These are phyloP conservation scores for Rosa rugosa DNA, from an alignment of 306 rosid species.

Conservation along the genomic window DNA sequence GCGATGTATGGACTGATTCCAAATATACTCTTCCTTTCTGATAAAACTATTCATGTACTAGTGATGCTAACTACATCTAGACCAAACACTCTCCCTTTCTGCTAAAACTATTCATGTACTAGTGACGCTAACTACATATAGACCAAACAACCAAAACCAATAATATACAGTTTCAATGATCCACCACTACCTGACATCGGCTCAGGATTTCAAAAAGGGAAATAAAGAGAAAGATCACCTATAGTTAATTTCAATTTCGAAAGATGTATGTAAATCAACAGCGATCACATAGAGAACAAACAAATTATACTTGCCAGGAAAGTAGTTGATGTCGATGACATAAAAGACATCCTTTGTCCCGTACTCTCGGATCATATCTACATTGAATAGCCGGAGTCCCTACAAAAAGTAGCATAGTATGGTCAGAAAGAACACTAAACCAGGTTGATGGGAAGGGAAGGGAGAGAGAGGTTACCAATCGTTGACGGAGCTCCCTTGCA, in stretches of 20 bases:
- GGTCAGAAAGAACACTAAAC: not conserved
- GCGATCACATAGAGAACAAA: not conserved
- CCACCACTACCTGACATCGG: not conserved
- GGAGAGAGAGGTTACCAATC: slow-evolving; percentile 50
- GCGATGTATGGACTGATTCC: not conserved
- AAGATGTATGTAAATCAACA: not conserved
- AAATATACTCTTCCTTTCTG: not conserved
- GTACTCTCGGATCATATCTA: slow-evolving; percentile 75
- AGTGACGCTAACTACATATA: too few species aligned
- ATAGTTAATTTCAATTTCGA: not conserved
- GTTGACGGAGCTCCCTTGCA: slow-evolving; percentile 72
- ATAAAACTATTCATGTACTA: too few species aligned
- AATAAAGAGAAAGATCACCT: not conserved
- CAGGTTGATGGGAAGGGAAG: slow-evolving; percentile 1
- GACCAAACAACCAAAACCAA: not conserved
- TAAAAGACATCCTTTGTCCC: slow-evolving; percentile 64
- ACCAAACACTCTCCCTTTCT: too few species aligned
- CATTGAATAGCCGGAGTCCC: slow-evolving; percentile 86
- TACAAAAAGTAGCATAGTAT: slow-evolving; percentile 22
- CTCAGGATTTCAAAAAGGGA: not conserved
- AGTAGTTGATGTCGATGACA: slow-evolving; percentile 91
- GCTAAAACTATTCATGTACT: too few species aligned
- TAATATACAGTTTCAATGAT: not conserved
- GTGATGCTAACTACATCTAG: not conserved
- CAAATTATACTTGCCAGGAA: slow-evolving; percentile 61